Evolutionary conservation across 495 filamentous ascomycete genomes (phyloP).

Genomic region (Tuber calosporum): DNA sequence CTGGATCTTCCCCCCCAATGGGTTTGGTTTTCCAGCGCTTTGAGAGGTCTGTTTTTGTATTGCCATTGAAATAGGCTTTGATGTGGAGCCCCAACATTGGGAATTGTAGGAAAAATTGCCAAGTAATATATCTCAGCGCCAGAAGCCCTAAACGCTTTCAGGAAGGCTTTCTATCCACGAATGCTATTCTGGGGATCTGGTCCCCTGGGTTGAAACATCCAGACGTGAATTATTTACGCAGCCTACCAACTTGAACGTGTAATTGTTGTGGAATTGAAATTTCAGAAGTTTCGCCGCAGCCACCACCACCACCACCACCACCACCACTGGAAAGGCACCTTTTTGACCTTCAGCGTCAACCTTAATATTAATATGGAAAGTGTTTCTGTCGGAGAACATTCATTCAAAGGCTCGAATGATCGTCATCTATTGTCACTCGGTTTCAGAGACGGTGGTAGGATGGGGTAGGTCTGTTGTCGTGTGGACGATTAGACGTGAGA

Average conservation of each 20-base stretch:
- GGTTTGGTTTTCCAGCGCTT: neutral
- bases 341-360: neutral
- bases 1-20: neutral
- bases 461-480: neutral
- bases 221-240: neutral
- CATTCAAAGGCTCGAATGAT: neutral
- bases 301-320: no score
- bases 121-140: neutral
- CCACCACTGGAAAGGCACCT: neutral
- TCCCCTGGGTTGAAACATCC: neutral
- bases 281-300: neutral
- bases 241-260: neutral
- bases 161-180: neutral
- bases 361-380: neutral
- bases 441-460: neutral
- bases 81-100: neutral
- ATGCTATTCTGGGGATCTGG: neutral
- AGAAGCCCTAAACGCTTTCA: neutral
- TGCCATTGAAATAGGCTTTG: neutral
- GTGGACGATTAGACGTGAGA: neutral
- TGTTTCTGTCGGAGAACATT: neutral
- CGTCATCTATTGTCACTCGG: neutral
- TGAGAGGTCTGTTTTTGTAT: neutral
- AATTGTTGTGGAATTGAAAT: neutral
- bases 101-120: neutral